Percentiles rank a stretch among this genome's conserved stretches.
Conservation (phyloP, 768 basidiomycete genomes). For the Royoungia palumana region DNA sequence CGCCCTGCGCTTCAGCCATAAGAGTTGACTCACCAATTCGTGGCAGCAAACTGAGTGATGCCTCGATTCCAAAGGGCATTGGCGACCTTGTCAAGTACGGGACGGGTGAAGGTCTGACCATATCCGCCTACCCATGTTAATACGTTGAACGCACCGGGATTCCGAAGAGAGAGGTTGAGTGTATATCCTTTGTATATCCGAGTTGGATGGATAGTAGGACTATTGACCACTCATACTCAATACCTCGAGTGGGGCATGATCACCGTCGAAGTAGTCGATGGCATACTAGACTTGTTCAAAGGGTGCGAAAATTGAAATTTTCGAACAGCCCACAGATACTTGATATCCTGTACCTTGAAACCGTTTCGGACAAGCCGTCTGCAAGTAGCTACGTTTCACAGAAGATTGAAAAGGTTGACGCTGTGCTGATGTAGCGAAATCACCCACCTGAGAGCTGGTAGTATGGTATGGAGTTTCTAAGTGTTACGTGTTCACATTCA, state of each 20-base stretch:
- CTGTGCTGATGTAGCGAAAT: too few relatives aligned
- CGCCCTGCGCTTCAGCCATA: too few relatives aligned
- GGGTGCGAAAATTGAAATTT: too few relatives aligned
- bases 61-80: slow-evolving; percentile 55
- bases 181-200: too few relatives aligned
- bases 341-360: slow-evolving; percentile 26
- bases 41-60: slow-evolving; percentile 53
- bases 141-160: slow-evolving; percentile 20
- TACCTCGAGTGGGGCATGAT: slow-evolving; percentile 20
- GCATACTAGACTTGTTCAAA: slow-evolving; percentile 14
- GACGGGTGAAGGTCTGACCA: slow-evolving; percentile 38
- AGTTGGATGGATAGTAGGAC: too few relatives aligned
- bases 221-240: slow-evolving; percentile 4
- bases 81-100: slow-evolving; percentile 53
- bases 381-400: slow-evolving; percentile 34
- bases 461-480: too few relatives aligned
- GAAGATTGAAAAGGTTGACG: not conserved
- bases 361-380: slow-evolving; percentile 42
- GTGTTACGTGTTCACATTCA: too few relatives aligned
- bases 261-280: slow-evolving; percentile 30
- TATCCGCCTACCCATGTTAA: slow-evolving; percentile 42
- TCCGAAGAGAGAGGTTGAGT: not conserved
- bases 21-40: slow-evolving; percentile 45
- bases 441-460: slow-evolving; percentile 44
- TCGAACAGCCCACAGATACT: too few relatives aligned